A percentile compares a stretch with the other conserved stretches of the same genome.
These are phyloP conservation scores for Flaveria floridana DNA, from an alignment of 140 eudicot genomes.

Conservation along the genomic window DNA sequence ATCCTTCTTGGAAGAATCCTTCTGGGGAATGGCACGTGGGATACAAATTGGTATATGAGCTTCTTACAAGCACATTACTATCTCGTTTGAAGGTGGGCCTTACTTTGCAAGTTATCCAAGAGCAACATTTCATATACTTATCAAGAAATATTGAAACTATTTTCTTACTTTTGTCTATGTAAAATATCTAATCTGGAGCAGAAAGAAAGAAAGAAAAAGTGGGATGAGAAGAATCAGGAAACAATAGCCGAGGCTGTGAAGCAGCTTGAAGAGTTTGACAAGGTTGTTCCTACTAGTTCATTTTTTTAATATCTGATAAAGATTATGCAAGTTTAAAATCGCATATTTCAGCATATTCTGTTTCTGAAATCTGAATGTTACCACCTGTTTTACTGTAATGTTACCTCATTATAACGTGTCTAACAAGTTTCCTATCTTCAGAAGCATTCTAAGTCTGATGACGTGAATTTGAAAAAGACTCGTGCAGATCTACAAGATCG, in stretches of 20 bases:
- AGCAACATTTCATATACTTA: slow-evolving; percentile 13
- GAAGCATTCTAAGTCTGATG: slow-evolving; percentile 66
- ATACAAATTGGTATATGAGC: slow-evolving; percentile 80
- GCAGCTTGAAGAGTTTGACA: slow-evolving; percentile 79
- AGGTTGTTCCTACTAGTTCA: slow-evolving; percentile 42
- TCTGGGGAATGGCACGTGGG: slow-evolving; percentile 99
- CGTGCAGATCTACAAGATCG: slow-evolving; percentile 83
- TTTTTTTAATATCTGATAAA: background rate
- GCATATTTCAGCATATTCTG: background rate
- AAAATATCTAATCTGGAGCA: slow-evolving; percentile 37
- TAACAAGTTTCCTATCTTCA: slow-evolving; percentile 32
- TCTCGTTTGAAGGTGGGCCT: slow-evolving; percentile 80
- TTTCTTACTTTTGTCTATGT: slow-evolving; percentile 16
- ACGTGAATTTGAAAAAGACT: slow-evolving; percentile 51
- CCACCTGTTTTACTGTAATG: background rate
- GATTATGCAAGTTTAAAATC: background rate
- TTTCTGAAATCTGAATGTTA: background rate
- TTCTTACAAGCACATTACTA: slow-evolving; percentile 73
- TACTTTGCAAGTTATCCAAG: slow-evolving; percentile 11
- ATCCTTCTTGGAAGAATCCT: slow-evolving; percentile 92
- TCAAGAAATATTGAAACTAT: background rate
- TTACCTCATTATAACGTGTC: slow-evolving; percentile 17
- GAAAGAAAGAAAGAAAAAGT: slow-evolving; percentile 87
- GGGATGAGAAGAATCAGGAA: slow-evolving; percentile 94
- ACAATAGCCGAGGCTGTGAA: slow-evolving; percentile 82